A percentile compares a stretch with the other conserved stretches of the same genome.
These are phyloP conservation scores for Gomphus bonarii DNA, from an alignment of 1,284 basidiomycete species.

Conservation along the genomic window DNA sequence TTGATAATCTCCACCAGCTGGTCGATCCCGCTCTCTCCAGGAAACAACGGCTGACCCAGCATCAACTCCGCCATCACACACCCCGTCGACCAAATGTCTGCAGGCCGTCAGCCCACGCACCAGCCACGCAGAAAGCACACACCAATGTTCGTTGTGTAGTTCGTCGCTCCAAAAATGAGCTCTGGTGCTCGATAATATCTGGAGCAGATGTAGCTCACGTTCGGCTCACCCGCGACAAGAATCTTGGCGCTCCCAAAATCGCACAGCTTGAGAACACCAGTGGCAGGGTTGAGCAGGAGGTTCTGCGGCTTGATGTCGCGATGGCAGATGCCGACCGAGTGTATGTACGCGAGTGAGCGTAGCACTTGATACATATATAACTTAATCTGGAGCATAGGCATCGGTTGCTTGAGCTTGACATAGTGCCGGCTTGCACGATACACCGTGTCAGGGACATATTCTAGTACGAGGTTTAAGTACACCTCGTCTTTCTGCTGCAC, in stretches of 20 bases:
- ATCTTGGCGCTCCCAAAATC: slow-evolving; percentile 99
- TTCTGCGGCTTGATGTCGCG: slow-evolving; percentile 99
- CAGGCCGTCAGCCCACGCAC: background rate
- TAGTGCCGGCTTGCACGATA: slow-evolving; percentile 98
- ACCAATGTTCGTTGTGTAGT: slow-evolving; percentile 99
- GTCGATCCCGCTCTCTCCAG: slow-evolving; percentile 99
- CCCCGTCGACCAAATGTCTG: slow-evolving; percentile 99
- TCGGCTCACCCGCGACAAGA: slow-evolving; percentile 93
- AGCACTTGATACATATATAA: slow-evolving; percentile 97
- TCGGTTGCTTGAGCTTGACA: slow-evolving; percentile 98
- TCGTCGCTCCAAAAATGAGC: slow-evolving; percentile 98
- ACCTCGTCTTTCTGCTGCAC: slow-evolving; percentile 90
- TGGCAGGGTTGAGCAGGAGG: slow-evolving; percentile 90
- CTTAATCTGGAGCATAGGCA: slow-evolving; percentile 99
- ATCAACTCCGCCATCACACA: slow-evolving; percentile 99
- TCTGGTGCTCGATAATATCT: slow-evolving; percentile 99
- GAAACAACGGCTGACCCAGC: slow-evolving; percentile 98
- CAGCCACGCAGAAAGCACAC: slow-evolving; percentile 22
- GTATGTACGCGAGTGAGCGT: slow-evolving; percentile 95
- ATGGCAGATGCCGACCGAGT: slow-evolving; percentile 96
- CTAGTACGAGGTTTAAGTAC: slow-evolving; percentile 97
- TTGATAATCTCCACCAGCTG: slow-evolving; percentile 99
- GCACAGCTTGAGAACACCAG: slow-evolving; percentile 94
- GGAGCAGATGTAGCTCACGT: slow-evolving; percentile 99
- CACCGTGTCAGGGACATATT: slow-evolving; percentile 99